Evolutionary conservation across 1,139 yeast species (phyloP), one percentile per base, ranked within the genome.

Genomic region (Diutina rugosa): DNA sequence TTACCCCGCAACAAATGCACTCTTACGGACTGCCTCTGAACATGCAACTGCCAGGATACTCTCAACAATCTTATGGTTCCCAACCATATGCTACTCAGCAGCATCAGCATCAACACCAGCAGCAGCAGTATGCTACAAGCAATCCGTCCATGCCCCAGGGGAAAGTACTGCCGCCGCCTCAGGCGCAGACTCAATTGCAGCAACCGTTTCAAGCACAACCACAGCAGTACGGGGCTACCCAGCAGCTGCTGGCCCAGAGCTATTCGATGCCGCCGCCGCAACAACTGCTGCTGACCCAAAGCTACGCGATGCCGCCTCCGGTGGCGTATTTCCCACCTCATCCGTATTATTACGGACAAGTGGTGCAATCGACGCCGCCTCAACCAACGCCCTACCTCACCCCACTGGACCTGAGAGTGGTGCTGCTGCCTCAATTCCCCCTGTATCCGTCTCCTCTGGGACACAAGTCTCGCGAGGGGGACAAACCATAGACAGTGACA

Each of bases 141-240:
- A 32, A n/a, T n/a, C 32, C 29, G 14, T 38, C 53, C 26, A 44
- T 49, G 53, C 18, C 53, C 3, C 45, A 49, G 10, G 41, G 14
- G 45, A 38, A 21, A 16, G n/a, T 12, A 7, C 44, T 49, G 53
- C 45, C 32, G 41, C 18, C 35, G 7, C 46, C 26, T n/a, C 46
- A 44, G n/a, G 53, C 32, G 28, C 53, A 49, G 18, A 49, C 53
- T 6, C 32, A 49, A 32, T 49, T 49, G 35, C 53, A 49, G 16
- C 53, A 49, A 32, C 53, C 53, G 21, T 49, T 49, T n/a, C 53
- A 49, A 32, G 53, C 53, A 6, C 53, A 49, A 32, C 53, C 53
- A 6, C 41, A 29, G n/a, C 51, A 12, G 38, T 29, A 28, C 26
- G 49, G 49, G 9, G 30, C 49, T 32, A 18, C 26, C 6, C n/a